Base-by-base conservation (phyloP, 2,329 filamentous ascomycete genomes). In the Penicillium polonicum region DNA sequence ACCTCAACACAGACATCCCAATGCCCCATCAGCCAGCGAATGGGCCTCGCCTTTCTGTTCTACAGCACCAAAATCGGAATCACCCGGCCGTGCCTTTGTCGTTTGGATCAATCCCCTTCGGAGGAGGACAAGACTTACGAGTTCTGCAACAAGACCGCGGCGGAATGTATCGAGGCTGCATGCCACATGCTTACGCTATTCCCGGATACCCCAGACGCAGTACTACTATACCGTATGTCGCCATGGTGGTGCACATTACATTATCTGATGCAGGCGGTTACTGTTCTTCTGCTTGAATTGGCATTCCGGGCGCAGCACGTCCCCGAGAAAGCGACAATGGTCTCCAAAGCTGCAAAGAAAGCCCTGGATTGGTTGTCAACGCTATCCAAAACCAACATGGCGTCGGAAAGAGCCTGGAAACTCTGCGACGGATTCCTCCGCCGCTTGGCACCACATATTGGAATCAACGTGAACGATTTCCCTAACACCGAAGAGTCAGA, bases 231-330 rank as follows among this genome's bases (percentile, higher is more conserved):
- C 54, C 69, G 68, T 19, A 67, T 73, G 17, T 73, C 74, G 1
- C 75, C 75, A 15, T 80, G 78, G 78, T 79, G 76, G 75, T 76
- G 71, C 59, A 71, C 76, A 17, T 65, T 79, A 15, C 77, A 79
- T 58, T 76, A 75, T 52, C 65, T 79, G 7, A 78, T 79, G 68
- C 78, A 79, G 63, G 72, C 78, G 15, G 72, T 73, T 0, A 74
- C 74, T 2, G 69, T 80, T 1, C 68, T 79, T 21, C 70, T 79
- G n/a, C 67, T 79, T 15, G 77, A 79, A 53, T 68, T 79, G 12
- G 68, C 76, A 15, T 78, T 76, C 46, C 65, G 69, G 29, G 70
- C 70, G n/a, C 72, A 77, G 43, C 77, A 79, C 60, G 74, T 76
- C 49, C 76, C 77, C 1, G 73, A 78, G 48, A 76, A 76, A 50